A percentile compares a stretch with the other conserved stretches of the same genome.
Conservation (phyloP, 768 basidiomycete species). For the Russula sp. region DNA sequence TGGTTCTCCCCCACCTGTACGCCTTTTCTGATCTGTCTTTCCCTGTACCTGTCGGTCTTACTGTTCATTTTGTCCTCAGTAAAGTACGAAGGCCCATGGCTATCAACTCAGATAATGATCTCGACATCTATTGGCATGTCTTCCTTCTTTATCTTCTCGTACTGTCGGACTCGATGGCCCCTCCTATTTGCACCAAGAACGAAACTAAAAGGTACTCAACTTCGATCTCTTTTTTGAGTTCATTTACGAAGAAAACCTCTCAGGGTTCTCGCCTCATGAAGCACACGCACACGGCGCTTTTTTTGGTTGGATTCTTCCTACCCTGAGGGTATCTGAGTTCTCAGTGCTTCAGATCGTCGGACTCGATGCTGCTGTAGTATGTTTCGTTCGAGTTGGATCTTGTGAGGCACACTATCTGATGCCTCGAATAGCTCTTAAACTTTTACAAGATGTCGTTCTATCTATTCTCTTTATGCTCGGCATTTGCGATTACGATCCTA, state of each 20-base stretch:
- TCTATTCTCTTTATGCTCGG: conserved; percentile 81
- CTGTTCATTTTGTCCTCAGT: conserved; percentile 40
- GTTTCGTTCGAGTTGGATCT: conserved; percentile 35
- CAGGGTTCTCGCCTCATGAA: conserved; percentile 92
- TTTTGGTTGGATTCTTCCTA: conserved; percentile 97
- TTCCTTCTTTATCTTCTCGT: conserved; percentile 86
- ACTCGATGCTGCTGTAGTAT: conserved; percentile 91
- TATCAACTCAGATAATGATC: conserved; percentile 83
- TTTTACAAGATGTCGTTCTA: conserved; percentile 96
- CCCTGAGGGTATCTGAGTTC: conserved; percentile 85
- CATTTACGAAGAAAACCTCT: conserved; percentile 17
- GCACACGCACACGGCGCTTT: conserved; percentile 83
- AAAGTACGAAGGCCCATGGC: conserved; percentile 92
- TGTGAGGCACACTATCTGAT: conserved; percentile 6
- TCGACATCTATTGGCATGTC: conserved; percentile 72
- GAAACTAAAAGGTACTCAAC: conserved; percentile 79
- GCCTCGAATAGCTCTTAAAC: conserved; percentile 66
- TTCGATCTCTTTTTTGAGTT: neutral
- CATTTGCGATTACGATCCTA: conserved; percentile 78
- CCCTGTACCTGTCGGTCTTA: conserved; percentile 20
- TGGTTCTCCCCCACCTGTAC: conserved; percentile 63
- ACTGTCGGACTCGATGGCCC: conserved; percentile 84
- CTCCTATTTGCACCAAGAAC: conserved; percentile 90
- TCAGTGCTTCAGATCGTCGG: conserved; percentile 95
- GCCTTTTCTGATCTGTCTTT: conserved; percentile 33